These are phyloP conservation scores for Cornus suecica DNA, from an alignment of 148 eudicot species.

Conservation along the genomic window DNA sequence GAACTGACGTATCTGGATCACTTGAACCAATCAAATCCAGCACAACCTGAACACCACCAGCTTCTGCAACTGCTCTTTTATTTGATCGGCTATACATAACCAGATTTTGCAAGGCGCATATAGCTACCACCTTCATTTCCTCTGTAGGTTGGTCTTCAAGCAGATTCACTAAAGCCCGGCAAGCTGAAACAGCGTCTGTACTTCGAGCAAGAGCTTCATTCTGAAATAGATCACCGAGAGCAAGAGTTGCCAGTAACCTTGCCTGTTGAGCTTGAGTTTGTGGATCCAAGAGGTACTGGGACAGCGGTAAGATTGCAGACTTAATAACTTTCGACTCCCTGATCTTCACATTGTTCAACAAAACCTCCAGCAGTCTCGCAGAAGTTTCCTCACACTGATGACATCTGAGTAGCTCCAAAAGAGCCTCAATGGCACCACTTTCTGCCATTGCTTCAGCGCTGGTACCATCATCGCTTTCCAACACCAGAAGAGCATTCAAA, in stretches of 20 bases:
- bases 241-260: slow-evolving; percentile 82
- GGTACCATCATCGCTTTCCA: slow-evolving; percentile 89
- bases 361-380: slow-evolving; percentile 86
- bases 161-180: slow-evolving; percentile 85
- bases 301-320: slow-evolving; percentile 79
- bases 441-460: slow-evolving; percentile 98
- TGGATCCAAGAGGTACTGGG: slow-evolving; percentile 96
- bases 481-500: slow-evolving; percentile 87
- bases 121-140: slow-evolving; percentile 97
- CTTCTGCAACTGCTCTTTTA: slow-evolving; percentile 99
- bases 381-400: slow-evolving; percentile 94
- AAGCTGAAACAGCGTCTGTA: slow-evolving; percentile 93
- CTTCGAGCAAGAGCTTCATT: slow-evolving; percentile 89
- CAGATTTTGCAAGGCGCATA: slow-evolving; percentile 94
- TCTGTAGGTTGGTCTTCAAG: slow-evolving; percentile 98
- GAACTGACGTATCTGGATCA: slow-evolving; percentile 90
- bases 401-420: slow-evolving; percentile 80
- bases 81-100: slow-evolving; percentile 90
- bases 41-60: slow-evolving; percentile 92
- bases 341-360: slow-evolving; percentile 85
- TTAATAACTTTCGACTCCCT: slow-evolving; percentile 85
- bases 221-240: slow-evolving; percentile 95
- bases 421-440: slow-evolving; percentile 98
- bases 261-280: slow-evolving; percentile 99
- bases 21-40: slow-evolving; percentile 92